Percentiles rank a stretch among this genome's conserved stretches.
Evolutionary conservation across 805 yeast genomes (phyloP).

Genomic region (Wickerhamiella parazyma): DNA sequence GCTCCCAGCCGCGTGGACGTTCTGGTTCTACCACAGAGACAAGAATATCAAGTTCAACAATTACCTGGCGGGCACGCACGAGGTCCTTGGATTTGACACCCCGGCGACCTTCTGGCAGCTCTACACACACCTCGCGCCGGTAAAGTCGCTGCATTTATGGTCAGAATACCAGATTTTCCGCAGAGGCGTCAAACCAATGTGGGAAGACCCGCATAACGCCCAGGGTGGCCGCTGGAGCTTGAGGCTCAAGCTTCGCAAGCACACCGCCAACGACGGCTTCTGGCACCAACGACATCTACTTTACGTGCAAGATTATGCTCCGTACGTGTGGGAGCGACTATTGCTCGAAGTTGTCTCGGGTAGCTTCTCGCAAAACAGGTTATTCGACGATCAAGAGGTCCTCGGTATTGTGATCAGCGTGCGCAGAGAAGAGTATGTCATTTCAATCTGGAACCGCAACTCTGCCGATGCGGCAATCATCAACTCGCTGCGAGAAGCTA

Average conservation of each 20-base stretch:
- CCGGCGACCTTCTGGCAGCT: conserved; percentile 98
- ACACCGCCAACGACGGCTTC: background rate
- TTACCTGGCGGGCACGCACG: conserved; percentile 34
- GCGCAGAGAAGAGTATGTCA: conserved; percentile 44
- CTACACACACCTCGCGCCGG: conserved; percentile 42
- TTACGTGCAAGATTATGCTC: conserved; percentile 15
- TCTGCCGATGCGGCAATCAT: conserved; percentile 24
- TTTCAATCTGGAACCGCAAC: conserved; percentile 46
- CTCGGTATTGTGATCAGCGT: conserved; percentile 48
- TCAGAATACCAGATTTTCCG: conserved; percentile 46
- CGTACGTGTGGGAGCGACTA: conserved; percentile 29
- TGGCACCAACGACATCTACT: conserved; percentile 4
- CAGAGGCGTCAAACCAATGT: conserved; percentile 46
- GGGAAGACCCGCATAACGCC: conserved; percentile 53
- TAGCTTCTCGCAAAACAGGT: conserved; percentile 31
- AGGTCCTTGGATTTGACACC: conserved; percentile 71
- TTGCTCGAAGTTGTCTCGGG: conserved; percentile 41
- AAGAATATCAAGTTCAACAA: conserved; percentile 19
- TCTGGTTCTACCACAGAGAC: conserved; percentile 23
- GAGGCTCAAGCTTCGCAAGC: conserved; percentile 22
- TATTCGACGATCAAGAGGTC: conserved; percentile 29
- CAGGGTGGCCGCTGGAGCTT: conserved; percentile 54
- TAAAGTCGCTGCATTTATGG: conserved; percentile 19
- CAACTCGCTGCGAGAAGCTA: conserved; percentile 15
- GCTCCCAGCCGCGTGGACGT: conserved; percentile 21